phyloP scores from a whole-genome alignment of 768 basidiomycete genomes.

The Cantharellus cinnabarinus region DNA sequence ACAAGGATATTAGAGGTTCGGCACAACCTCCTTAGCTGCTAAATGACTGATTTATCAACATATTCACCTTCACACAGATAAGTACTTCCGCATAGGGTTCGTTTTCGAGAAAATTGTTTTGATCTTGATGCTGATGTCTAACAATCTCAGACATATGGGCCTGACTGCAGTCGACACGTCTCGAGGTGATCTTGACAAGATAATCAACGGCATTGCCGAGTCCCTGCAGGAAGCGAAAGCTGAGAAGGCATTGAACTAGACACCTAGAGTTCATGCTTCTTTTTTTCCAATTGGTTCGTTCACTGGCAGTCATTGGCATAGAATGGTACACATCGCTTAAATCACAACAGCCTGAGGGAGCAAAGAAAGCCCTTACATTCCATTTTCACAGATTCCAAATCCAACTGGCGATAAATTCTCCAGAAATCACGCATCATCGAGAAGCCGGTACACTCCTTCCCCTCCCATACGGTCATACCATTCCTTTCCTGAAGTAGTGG shows the following conservation, averaged over 20 bases:
- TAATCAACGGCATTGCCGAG: conserved; percentile 38
- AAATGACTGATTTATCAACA: not conserved
- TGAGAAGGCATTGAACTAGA: not conserved
- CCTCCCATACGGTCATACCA: conserved; percentile 81
- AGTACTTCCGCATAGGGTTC: conserved; percentile 80
- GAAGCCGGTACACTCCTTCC: conserved; percentile 31
- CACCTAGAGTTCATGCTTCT: too few relatives aligned
- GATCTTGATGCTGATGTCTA: not conserved
- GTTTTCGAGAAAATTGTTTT: conserved; percentile 11
- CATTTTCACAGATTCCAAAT: too few relatives aligned
- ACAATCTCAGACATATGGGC: conserved; percentile 60
- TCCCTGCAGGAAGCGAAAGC: conserved; percentile 4
- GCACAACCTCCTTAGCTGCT: not conserved
- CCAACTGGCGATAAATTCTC: too few relatives aligned
- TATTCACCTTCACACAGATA: conserved; percentile 25
- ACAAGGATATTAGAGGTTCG: conserved; percentile 58
- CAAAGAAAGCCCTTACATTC: too few relatives aligned
- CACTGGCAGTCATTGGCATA: too few relatives aligned
- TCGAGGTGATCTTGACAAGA: conserved; percentile 55
- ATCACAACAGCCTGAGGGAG: too few relatives aligned
- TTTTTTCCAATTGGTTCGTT: too few relatives aligned
- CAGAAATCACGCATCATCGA: not conserved
- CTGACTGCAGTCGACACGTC: conserved; percentile 48
- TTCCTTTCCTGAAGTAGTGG: conserved; percentile 59
- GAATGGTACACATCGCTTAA: too few relatives aligned